These are phyloP conservation scores for Endocarpon pusillum DNA, from an alignment of 495 filamentous ascomycete genomes.

Conservation along the genomic window DNA sequence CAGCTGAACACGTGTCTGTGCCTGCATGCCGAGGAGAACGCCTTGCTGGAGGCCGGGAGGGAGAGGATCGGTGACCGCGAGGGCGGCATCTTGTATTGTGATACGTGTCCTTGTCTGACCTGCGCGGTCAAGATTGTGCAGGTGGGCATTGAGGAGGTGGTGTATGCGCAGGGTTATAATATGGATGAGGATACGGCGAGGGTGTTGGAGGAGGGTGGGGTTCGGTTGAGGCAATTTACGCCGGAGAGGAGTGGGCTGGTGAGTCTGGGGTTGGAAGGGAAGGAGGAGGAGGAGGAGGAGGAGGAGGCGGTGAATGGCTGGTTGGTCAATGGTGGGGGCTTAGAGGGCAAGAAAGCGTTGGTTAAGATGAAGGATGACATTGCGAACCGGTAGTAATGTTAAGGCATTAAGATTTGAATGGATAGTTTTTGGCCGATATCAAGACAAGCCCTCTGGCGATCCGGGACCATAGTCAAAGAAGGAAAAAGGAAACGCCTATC, in stretches of 20 bases:
- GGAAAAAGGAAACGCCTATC: too few species aligned
- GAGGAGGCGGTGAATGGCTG: too few species aligned
- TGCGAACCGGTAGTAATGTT: too few species aligned
- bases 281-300: too few species aligned
- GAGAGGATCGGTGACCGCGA: constrained; percentile 77
- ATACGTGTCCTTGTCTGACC: constrained; percentile 96
- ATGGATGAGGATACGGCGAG: constrained; percentile 76
- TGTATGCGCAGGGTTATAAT: constrained; percentile 81
- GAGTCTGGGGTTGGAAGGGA: too few species aligned
- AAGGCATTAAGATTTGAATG: too few species aligned
- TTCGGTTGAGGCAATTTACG: constrained; percentile 63
- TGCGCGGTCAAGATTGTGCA: constrained; percentile 96
- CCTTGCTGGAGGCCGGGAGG: constrained; percentile 78
- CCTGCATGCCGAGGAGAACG: constrained; percentile 94
- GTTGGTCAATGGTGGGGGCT: too few species aligned
- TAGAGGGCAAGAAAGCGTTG: too few species aligned
- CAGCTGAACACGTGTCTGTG: constrained; percentile 77
- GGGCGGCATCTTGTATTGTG: constrained; percentile 71
- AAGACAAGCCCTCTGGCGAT: too few species aligned
- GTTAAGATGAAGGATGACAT: too few species aligned
- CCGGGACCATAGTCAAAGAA: too few species aligned
- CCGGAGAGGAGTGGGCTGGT: constrained; percentile 36
- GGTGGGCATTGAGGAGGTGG: constrained; percentile 87
- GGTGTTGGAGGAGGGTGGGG: constrained; percentile 58
- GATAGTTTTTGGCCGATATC: too few species aligned